phyloP scores from a whole-genome alignment of 1,284 basidiomycete species.

The Ceratobasidium sp. region DNA sequence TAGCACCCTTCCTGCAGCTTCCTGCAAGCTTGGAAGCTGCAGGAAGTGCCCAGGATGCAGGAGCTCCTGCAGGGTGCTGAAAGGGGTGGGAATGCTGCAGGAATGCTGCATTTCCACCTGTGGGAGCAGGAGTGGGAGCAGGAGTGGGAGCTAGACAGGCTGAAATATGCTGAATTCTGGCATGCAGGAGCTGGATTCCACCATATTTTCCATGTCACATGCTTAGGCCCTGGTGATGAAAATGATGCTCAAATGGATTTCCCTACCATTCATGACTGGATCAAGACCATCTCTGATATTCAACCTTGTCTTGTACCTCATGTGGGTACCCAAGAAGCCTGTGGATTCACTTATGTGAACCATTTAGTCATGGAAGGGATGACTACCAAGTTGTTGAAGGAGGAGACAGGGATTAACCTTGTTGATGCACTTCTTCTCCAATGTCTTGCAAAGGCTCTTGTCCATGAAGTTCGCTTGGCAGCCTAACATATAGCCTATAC shows the following conservation, averaged over 20 bases:
- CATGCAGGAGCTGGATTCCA: too few relatives aligned
- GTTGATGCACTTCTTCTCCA: not conserved
- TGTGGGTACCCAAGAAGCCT: not conserved
- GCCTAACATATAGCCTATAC: not conserved
- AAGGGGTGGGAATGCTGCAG: too few relatives aligned
- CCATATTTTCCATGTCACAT: too few relatives aligned
- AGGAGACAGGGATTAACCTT: not conserved
- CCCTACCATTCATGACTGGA: not conserved
- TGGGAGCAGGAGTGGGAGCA: too few relatives aligned
- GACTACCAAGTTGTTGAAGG: not conserved
- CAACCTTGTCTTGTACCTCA: not conserved
- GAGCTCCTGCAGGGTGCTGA: too few relatives aligned
- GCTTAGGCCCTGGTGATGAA: too few relatives aligned
- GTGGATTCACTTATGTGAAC: not conserved
- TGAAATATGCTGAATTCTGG: too few relatives aligned
- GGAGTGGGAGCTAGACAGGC: too few relatives aligned
- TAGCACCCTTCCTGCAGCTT: too few relatives aligned
- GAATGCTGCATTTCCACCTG: too few relatives aligned
- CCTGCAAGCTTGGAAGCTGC: too few relatives aligned
- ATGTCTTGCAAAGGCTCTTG: not conserved
- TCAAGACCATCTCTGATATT: not conserved
- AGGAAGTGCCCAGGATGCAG: too few relatives aligned
- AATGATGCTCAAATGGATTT: not conserved
- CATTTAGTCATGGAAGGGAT: not conserved
- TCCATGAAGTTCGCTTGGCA: not conserved